These are phyloP conservation scores for Sugiyamaella qingdaonensis DNA, from an alignment of 805 yeast genomes.

Conservation along the genomic window DNA sequence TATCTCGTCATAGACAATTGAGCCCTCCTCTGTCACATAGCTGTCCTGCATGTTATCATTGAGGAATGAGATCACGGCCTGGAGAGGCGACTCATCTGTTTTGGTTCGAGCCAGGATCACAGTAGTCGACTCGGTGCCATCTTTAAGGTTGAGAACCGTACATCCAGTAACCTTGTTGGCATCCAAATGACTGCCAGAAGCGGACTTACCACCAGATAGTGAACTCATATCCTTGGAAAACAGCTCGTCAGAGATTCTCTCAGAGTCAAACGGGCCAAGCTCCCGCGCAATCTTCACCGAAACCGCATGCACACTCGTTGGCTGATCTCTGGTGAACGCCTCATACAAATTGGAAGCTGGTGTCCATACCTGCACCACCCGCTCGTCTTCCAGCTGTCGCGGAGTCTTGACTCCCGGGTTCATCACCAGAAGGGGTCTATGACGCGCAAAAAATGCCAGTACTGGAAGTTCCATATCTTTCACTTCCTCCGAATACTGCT, in stretches of 20 bases:
- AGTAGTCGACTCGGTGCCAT: conserved; percentile 11
- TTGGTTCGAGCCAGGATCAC: conserved; percentile 14
- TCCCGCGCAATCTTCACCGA: conserved; percentile 5
- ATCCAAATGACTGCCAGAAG: neutral
- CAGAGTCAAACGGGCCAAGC: conserved; percentile 13
- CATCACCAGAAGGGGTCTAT: conserved; percentile 43
- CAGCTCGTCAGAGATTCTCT: neutral
- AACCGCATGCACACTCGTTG: neutral
- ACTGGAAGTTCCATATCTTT: conserved; percentile 23
- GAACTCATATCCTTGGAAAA: neutral
- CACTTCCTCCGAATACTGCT: conserved; percentile 15
- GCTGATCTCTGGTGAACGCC: neutral
- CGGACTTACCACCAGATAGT: neutral
- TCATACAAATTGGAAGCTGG: conserved; percentile 8
- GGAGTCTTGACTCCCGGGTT: conserved; percentile 25
- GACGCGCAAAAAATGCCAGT: conserved; percentile 45
- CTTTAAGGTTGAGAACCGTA: conserved; percentile 11
- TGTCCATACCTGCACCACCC: conserved; percentile 10
- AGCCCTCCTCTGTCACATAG: neutral
- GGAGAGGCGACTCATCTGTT: conserved; percentile 9
- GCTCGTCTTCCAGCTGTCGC: conserved; percentile 5
- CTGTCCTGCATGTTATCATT: conserved; percentile 10
- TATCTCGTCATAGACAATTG: conserved; percentile 7
- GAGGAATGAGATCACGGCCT: conserved; percentile 12
- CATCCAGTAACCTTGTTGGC: conserved; percentile 12